phyloP scores from a whole-genome alignment of 441 rosid genomes.

The Eutrema salsugineum region DNA sequence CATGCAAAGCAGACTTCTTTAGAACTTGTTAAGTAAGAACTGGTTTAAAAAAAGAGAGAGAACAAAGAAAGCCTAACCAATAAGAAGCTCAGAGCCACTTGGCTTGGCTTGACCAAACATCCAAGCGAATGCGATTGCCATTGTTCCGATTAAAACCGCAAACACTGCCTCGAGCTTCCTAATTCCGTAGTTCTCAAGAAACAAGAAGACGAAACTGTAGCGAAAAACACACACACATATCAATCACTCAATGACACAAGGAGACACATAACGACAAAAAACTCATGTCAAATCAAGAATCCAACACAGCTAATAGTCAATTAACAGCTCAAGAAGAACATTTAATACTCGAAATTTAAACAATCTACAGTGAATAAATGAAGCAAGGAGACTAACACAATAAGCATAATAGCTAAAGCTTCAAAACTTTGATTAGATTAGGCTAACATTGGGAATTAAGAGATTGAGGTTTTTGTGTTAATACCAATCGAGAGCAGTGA shows the following conservation, averaged over 20 bases:
- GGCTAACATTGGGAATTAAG: not conserved
- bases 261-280: not conserved
- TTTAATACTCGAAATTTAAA: not conserved
- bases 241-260: slow-evolving; percentile 9
- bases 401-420: not conserved
- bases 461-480: not conserved
- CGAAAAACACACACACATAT: slow-evolving; percentile 16
- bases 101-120: slow-evolving; percentile 92
- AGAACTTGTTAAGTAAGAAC: not conserved
- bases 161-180: slow-evolving; percentile 89
- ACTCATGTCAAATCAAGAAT: not conserved
- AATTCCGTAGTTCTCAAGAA: slow-evolving; percentile 92
- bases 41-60: not conserved
- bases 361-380: not conserved
- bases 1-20: not conserved
- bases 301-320: not conserved
- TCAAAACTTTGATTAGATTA: not conserved
- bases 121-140: slow-evolving; percentile 95
- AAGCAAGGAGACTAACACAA: slow-evolving; percentile 7
- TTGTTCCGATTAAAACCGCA: slow-evolving; percentile 69
- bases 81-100: slow-evolving; percentile 59
- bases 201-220: slow-evolving; percentile 76
- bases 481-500: slow-evolving; percentile 70
- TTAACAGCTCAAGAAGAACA: not conserved
- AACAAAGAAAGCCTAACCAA: slow-evolving; percentile 42